These are phyloP conservation scores for Chaetoceros muelleri DNA, from an alignment of 108 stramenopile genomes.

Conservation along the genomic window DNA sequence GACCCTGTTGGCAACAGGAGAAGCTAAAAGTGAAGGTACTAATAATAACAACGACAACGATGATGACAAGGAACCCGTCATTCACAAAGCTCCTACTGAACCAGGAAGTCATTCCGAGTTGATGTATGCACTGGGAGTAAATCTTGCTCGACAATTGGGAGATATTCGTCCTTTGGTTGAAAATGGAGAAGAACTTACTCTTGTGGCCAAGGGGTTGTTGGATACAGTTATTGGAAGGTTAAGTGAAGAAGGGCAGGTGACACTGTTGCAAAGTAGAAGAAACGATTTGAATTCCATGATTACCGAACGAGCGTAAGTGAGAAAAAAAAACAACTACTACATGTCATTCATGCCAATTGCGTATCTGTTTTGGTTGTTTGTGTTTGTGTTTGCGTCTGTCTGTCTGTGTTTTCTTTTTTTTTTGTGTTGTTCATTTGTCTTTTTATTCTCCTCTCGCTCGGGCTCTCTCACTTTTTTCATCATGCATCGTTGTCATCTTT, in stretches of 20 bases:
- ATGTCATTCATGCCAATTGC: background rate
- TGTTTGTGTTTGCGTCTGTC: background rate
- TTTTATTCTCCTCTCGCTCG: background rate
- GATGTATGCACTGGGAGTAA: conserved; percentile 76
- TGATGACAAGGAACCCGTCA: background rate
- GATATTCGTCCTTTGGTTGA: conserved; percentile 72
- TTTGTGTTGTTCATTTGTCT: background rate
- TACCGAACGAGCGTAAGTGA: conserved; percentile 60
- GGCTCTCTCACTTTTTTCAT: background rate
- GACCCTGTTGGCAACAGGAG: too few species aligned
- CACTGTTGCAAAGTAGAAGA: conserved; percentile 36
- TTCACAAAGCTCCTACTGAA: conserved; percentile 28
- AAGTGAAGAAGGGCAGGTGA: conserved; percentile 47
- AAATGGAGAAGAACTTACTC: conserved; percentile 61
- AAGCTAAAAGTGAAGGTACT: too few species aligned
- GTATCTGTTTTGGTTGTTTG: background rate
- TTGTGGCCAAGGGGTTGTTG: conserved; percentile 65
- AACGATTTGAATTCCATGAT: conserved; percentile 62
- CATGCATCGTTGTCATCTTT: background rate
- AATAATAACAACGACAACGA: too few species aligned
- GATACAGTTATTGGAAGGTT: conserved; percentile 71
- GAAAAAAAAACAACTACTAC: background rate
- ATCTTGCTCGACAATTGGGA: conserved; percentile 47
- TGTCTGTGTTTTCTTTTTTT: conserved; percentile 1
- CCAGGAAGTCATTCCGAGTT: conserved; percentile 65